phyloP scores from a whole-genome alignment of 305 asterid species.

The Fraxinus velutina region DNA sequence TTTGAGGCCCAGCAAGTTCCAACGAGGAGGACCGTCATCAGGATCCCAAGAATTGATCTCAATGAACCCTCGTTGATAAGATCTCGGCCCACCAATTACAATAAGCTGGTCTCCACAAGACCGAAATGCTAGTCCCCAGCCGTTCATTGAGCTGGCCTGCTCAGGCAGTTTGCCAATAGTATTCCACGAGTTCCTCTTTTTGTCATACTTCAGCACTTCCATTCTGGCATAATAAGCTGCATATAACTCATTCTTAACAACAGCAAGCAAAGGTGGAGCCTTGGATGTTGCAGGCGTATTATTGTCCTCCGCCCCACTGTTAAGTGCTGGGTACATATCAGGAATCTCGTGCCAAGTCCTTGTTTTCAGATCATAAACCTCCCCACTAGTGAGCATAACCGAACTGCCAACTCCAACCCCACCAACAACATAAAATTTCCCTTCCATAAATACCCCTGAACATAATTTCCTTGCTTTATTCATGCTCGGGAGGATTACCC shows the following conservation, averaged over 20 bases:
- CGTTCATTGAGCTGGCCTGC: slow-evolving; percentile 69
- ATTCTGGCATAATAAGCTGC: slow-evolving; percentile 78
- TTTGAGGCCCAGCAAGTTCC: slow-evolving; percentile 73
- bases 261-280: slow-evolving; percentile 90
- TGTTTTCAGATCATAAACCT: slow-evolving; percentile 63
- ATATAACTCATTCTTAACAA: slow-evolving; percentile 67
- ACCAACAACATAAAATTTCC: slow-evolving; percentile 75
- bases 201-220: slow-evolving; percentile 67
- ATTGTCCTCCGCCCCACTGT: slow-evolving; percentile 37
- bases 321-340: slow-evolving; percentile 66
- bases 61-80: slow-evolving; percentile 58
- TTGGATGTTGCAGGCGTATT: slow-evolving; percentile 61
- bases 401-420: slow-evolving; percentile 66
- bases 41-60: slow-evolving; percentile 87
- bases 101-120: slow-evolving; percentile 78
- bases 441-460: slow-evolving; percentile 80
- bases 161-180: slow-evolving; percentile 78
- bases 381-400: slow-evolving; percentile 69
- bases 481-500: slow-evolving; percentile 72
- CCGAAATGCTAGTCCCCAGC: slow-evolving; percentile 95
- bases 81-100: slow-evolving; percentile 87
- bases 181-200: slow-evolving; percentile 46
- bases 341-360: slow-evolving; percentile 68
- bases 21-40: slow-evolving; percentile 60
- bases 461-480: slow-evolving; percentile 78